Base-by-base conservation (phyloP, 345 rosid species). In the Dipteronia dyeriana region DNA sequence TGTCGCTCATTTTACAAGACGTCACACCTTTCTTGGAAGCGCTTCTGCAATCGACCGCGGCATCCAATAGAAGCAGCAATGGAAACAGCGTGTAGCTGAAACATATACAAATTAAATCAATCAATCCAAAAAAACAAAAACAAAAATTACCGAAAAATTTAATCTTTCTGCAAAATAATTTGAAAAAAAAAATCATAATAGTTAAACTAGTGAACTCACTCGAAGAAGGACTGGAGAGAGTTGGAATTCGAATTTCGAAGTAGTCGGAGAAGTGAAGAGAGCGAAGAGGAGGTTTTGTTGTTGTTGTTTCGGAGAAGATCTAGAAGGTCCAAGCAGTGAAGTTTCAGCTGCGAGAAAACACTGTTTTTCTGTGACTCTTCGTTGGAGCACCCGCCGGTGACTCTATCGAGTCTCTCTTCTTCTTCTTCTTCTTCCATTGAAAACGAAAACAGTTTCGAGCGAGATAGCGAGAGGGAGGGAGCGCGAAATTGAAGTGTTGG, bases 21-120 rank as follows among this genome's bases (percentile, higher is more conserved):
- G 49, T 9, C 62, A 61, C 45, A 66, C 75, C 82, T 65, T 60
- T 79, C 54, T 82, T 81, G 63, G 74, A 66, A 1, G 83, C 73
- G n/a, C 86, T 82, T 79, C 98, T 80, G 74, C 86, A 87, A 53
- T 85, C 87, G 64, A 89, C 87, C 23, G 97, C 94, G 0, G 90
- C 91, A 70, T 92, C 98, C 76, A 95, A 80, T 14, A 90, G 87
- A 80, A 92, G 94, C 83, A 92, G 89, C 91, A 93, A 80, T 0
- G 99, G 98, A 69, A 91, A 90, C 86, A 92, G 78, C 3, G 88
- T 79, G 82, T 90, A 95, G 91, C 98, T 95, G 88, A 81, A 87
- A 73, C 84, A 80, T 23, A 57, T 10, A 43, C 61, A 17, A n/a
- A 19, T 14, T 6, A 16, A 47, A 29, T 22, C 26, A 76, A 45